Base-by-base conservation (phyloP, 139 green algal genomes). In the Chlamydomonas eustigma region DNA sequence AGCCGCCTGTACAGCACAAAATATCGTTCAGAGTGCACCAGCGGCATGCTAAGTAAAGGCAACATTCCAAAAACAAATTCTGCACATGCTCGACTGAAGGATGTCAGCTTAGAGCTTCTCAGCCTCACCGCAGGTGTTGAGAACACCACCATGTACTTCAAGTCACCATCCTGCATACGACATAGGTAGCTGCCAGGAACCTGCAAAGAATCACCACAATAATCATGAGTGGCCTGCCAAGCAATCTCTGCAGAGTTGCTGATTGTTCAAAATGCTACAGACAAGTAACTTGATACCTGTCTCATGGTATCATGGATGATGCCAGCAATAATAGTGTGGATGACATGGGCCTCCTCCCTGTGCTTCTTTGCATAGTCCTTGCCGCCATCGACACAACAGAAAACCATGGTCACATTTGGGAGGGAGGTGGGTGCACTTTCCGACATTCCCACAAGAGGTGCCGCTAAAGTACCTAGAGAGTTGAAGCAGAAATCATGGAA, bases 131-230 rank as follows among this genome's bases (percentile, higher is more conserved):
- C 35, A 1, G 82, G 65, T 3, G 74, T 72, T 37, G 33, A 30
- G 51, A 87, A 87, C 0, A 77, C 79, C 8, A 90, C 66, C 85
- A 87, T 87, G 80, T 87, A 87, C 85, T 87, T 90, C 31, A 90
- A 52, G 50, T 90, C 81, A 1, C 58, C 39, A 22, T 78, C 78
- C 67, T 81, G 67, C 39, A 83, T 51, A n/a, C 81, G 76, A 39
- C 84, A 87, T 33, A 89, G 39, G 71, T 89, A 89, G 65, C 81
- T 81, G 0, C 64, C 80, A 24, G 69, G 39, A 31, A 51, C 37
- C 6, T 75, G 69, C 22, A 18, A 58, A 12, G 18, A 58, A n/a
- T n/a, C n/a, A n/a, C n/a, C n/a, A n/a, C n/a, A n/a, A 8, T 12
- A 33, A 24, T n/a, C n/a, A 63, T 24, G 50, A 63, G 50, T 24